Percentiles rank a stretch among this genome's conserved stretches.
These are phyloP conservation scores for Cordyceps farinosa DNA, from an alignment of 2,329 filamentous ascomycete genomes.

Conservation along the genomic window DNA sequence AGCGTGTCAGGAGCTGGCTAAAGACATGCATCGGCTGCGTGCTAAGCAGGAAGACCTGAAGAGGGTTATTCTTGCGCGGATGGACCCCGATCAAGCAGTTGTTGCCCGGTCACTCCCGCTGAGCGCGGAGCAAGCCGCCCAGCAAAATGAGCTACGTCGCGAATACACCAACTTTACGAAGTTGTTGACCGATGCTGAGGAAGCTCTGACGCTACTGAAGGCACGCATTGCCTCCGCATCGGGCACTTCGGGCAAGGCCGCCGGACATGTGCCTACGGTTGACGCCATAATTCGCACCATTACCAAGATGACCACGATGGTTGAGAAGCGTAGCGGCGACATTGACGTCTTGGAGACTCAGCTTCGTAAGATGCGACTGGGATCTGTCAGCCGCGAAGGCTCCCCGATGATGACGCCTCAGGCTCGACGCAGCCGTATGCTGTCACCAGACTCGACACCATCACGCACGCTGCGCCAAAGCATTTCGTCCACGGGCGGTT, in stretches of 20 bases:
- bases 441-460: conserved; percentile 43
- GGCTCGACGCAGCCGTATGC: conserved; percentile 34
- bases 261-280: conserved; percentile 68
- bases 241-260: conserved; percentile 44
- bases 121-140: conserved; percentile 76
- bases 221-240: conserved; percentile 66
- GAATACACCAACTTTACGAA: conserved; percentile 72
- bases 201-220: conserved; percentile 73
- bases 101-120: conserved; percentile 67
- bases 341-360: conserved; percentile 87
- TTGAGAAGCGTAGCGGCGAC: conserved; percentile 85
- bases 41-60: conserved; percentile 75
- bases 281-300: conserved; percentile 92
- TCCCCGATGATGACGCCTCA: conserved; percentile 41
- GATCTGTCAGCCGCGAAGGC: conserved; percentile 41
- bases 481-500: conserved; percentile 29
- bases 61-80: conserved; percentile 66
- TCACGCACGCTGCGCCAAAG: conserved; percentile 41
- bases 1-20: conserved; percentile 62
- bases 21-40: conserved; percentile 68
- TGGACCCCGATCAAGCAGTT: conserved; percentile 65
- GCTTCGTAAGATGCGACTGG: conserved; percentile 67
- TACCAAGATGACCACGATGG: conserved; percentile 86
- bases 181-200: conserved; percentile 73
- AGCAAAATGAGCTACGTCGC: conserved; percentile 78